Evolutionary conservation across 2,329 filamentous ascomycete species (phyloP).

Genomic region (Ceratocystis albifundus): DNA sequence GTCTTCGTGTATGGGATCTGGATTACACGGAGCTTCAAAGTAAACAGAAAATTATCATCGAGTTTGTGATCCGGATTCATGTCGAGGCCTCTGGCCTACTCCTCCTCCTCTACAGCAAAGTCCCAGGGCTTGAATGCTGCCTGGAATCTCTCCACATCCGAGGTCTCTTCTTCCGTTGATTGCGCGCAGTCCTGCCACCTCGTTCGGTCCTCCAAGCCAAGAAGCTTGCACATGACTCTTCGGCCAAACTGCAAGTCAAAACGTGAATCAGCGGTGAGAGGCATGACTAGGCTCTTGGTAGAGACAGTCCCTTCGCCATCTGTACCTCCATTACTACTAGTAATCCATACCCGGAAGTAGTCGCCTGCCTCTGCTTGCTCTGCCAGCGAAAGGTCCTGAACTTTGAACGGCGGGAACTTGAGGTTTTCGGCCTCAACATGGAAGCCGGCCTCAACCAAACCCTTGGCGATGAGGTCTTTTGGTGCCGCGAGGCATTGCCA

Average conservation of each 20-base stretch:
- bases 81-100: background rate
- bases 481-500: slow-evolving; percentile 86
- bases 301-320: slow-evolving; percentile 34
- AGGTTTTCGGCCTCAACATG: slow-evolving; percentile 74
- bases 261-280: slow-evolving; percentile 55
- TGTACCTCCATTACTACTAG: slow-evolving; percentile 48
- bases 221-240: slow-evolving; percentile 74
- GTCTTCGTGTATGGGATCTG: too few species aligned
- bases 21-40: too few species aligned
- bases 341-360: slow-evolving; percentile 76
- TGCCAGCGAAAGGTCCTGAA: slow-evolving; percentile 40
- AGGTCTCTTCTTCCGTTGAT: slow-evolving; percentile 62
- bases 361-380: slow-evolving; percentile 43
- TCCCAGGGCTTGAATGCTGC: slow-evolving; percentile 75
- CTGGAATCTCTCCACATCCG: slow-evolving; percentile 69
- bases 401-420: slow-evolving; percentile 41
- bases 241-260: slow-evolving; percentile 90
- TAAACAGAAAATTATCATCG: background rate
- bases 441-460: slow-evolving; percentile 79
- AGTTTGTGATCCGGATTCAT: background rate
- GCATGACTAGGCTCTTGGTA: slow-evolving; percentile 58
- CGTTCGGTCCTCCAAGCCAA: slow-evolving; percentile 65
- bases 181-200: slow-evolving; percentile 81
- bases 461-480: slow-evolving; percentile 52
- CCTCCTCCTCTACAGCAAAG: slow-evolving; percentile 45